Conservation (phyloP, 2,329 filamentous ascomycete genomes). For the Talaromyces islandicus region DNA sequence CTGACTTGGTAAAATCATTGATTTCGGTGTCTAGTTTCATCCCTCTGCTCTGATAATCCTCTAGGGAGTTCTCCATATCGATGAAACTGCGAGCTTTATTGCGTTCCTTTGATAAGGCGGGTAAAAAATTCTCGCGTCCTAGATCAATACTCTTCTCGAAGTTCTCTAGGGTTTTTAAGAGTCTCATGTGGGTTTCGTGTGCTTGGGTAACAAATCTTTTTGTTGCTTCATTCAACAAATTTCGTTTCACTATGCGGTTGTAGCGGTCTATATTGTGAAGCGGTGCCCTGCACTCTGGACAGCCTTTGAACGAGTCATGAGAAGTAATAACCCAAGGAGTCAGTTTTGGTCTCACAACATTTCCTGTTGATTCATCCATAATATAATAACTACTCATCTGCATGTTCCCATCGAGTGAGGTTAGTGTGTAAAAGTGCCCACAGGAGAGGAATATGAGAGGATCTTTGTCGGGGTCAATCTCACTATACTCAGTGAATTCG, state of each 20-base stretch:
- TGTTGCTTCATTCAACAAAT: constrained; percentile 12
- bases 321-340: not conserved
- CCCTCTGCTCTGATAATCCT: not conserved
- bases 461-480: constrained; percentile 9
- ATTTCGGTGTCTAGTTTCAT: not conserved
- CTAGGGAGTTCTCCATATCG: not conserved
- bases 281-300: constrained; percentile 12
- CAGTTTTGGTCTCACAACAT: not conserved
- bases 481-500: not conserved
- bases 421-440: constrained; percentile 12
- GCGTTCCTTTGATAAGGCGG: not conserved
- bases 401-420: constrained; percentile 11
- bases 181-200: not conserved
- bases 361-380: not conserved
- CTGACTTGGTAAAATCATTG: not conserved
- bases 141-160: not conserved
- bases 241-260: constrained; percentile 11
- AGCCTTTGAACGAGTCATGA: not conserved
- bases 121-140: not conserved
- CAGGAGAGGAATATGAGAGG: constrained; percentile 12
- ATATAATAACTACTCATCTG: constrained; percentile 6
- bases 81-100: not conserved
- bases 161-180: not conserved
- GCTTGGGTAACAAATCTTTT: constrained; percentile 9
- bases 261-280: constrained; percentile 13